Conservation (phyloP, 2,329 filamentous ascomycete genomes). For the Calcarisporium arbuscula region DNA sequence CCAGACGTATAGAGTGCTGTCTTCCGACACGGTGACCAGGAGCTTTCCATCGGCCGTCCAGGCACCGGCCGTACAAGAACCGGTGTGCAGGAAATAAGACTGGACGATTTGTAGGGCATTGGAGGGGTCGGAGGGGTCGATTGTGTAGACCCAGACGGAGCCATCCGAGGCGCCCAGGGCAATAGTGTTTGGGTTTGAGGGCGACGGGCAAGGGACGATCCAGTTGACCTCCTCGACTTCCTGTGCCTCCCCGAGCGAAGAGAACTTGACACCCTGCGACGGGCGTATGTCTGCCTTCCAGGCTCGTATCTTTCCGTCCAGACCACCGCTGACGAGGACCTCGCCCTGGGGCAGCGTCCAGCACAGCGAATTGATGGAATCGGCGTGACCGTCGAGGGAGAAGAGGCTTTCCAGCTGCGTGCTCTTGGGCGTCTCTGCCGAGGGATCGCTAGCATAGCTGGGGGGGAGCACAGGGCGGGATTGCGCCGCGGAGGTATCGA, state of each 20-base stretch:
- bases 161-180: slow-evolving; percentile 87
- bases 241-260: slow-evolving; percentile 68
- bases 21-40: slow-evolving; percentile 83
- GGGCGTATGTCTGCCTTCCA: slow-evolving; percentile 50
- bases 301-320: slow-evolving; percentile 76
- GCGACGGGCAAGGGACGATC: slow-evolving; percentile 68
- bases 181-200: slow-evolving; percentile 68
- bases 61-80: slow-evolving; percentile 76
- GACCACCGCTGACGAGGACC: slow-evolving; percentile 76
- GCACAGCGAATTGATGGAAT: slow-evolving; percentile 79
- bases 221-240: slow-evolving; percentile 97
- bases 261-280: slow-evolving; percentile 42
- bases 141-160: slow-evolving; percentile 91
- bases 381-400: slow-evolving; percentile 80
- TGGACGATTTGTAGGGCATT: slow-evolving; percentile 74
- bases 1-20: slow-evolving; percentile 84
- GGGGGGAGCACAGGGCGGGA: slow-evolving; percentile 64
- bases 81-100: slow-evolving; percentile 87
- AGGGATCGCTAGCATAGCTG: slow-evolving; percentile 63
- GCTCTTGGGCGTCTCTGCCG: slow-evolving; percentile 42
- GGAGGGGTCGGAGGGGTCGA: slow-evolving; percentile 57
- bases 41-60: slow-evolving; percentile 87
- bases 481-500: slow-evolving; percentile 63
- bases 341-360: slow-evolving; percentile 82
- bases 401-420: slow-evolving; percentile 59